These are phyloP conservation scores for Pulveroboletus sp. DNA, from an alignment of 768 basidiomycete genomes.

Conservation along the genomic window DNA sequence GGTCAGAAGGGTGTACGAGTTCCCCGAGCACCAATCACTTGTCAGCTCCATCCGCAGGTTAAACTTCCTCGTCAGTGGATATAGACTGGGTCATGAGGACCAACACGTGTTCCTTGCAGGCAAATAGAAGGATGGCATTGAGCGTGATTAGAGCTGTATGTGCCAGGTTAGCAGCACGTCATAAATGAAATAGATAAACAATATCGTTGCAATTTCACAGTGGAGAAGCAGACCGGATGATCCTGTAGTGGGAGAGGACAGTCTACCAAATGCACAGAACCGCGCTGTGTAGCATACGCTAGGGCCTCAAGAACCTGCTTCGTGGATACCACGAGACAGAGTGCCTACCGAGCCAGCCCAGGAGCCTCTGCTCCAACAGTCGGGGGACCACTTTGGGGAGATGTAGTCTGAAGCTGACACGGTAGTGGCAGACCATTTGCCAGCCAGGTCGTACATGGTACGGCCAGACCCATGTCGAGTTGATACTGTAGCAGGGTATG, in stretches of 20 bases:
- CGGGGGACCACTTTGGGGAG: slow-evolving; percentile 2
- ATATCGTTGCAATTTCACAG: slow-evolving; percentile 22
- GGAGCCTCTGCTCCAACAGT: no score
- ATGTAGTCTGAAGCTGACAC: slow-evolving; percentile 54
- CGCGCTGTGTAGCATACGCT: no score
- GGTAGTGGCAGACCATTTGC: slow-evolving; percentile 86
- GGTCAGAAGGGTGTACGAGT: no score
- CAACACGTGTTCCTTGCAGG: slow-evolving; percentile 12
- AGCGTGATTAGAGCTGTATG: slow-evolving; percentile 4
- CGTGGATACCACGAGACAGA: no score
- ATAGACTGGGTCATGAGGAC: slow-evolving; percentile 5
- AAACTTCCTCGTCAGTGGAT: background rate
- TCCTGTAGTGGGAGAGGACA: no score
- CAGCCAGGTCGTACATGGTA: slow-evolving; percentile 38
- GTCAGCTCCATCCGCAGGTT: no score
- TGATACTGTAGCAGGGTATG: slow-evolving; percentile 49
- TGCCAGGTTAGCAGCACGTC: slow-evolving; percentile 1
- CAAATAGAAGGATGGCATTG: background rate
- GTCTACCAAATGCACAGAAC: no score
- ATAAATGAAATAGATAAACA: background rate
- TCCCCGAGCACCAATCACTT: no score
- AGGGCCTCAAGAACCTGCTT: no score
- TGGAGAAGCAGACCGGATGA: no score
- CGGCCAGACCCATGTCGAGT: slow-evolving; percentile 14
- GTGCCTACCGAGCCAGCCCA: no score